phyloP scores from a whole-genome alignment of 2,329 filamentous ascomycete genomes.

The Metarhizium humberi region DNA sequence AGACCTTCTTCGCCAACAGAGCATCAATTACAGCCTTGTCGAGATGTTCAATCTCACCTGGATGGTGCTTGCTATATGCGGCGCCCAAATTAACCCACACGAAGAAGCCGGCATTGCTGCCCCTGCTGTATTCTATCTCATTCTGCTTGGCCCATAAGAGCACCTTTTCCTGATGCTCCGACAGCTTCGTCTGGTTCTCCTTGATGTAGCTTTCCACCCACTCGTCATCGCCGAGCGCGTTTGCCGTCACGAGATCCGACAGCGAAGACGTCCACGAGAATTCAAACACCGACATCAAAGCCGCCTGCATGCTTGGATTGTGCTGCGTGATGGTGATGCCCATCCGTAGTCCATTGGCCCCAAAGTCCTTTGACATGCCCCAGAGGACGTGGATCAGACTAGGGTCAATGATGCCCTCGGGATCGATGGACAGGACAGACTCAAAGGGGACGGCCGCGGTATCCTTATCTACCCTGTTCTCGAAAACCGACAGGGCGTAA shows the following conservation, averaged over 20 bases:
- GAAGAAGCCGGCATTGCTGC: constrained; percentile 45
- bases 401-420: constrained; percentile 34
- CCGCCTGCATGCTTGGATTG: constrained; percentile 28
- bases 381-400: constrained; percentile 41
- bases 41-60: constrained; percentile 12
- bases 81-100: constrained; percentile 40
- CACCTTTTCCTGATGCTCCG: constrained; percentile 27
- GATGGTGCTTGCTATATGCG: constrained; percentile 14
- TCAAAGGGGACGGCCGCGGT: constrained; percentile 27
- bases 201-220: constrained; percentile 35
- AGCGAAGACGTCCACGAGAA: constrained; percentile 36
- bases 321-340: constrained; percentile 38
- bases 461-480: constrained; percentile 23
- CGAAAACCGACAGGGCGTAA: constrained; percentile 42
- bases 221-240: constrained; percentile 31
- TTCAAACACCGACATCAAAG: constrained; percentile 24
- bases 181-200: constrained; percentile 31
- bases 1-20: constrained; percentile 22
- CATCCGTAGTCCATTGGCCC: constrained; percentile 44
- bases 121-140: constrained; percentile 33
- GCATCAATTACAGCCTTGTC: constrained; percentile 17
- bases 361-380: constrained; percentile 43
- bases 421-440: constrained; percentile 35
- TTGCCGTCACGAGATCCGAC: constrained; percentile 29
- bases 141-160: constrained; percentile 26